These are phyloP conservation scores for Diplocarpon mali DNA, from an alignment of 2,329 filamentous ascomycete genomes.

Conservation along the genomic window DNA sequence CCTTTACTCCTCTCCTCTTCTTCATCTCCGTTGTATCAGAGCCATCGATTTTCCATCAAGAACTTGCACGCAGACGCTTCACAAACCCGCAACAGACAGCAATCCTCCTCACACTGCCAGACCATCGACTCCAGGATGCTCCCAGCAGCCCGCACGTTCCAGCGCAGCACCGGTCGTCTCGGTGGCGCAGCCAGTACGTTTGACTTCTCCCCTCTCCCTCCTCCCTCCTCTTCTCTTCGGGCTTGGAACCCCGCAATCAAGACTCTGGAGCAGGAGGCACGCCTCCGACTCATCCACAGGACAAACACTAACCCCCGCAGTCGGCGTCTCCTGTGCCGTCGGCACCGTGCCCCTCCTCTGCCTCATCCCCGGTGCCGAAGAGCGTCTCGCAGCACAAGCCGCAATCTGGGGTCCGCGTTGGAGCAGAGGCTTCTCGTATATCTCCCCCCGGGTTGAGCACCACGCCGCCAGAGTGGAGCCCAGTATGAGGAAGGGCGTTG, in stretches of 20 bases:
- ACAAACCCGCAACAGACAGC: too few species aligned
- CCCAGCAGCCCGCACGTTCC: slow-evolving; percentile 3
- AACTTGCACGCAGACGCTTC: too few species aligned
- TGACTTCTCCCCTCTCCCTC: too few species aligned
- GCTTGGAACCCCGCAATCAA: too few species aligned
- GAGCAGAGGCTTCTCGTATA: slow-evolving; percentile 12
- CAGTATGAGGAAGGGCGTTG: slow-evolving; percentile 9
- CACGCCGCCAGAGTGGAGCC: slow-evolving; percentile 13
- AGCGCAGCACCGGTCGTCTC: slow-evolving; percentile 4
- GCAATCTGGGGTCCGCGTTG: slow-evolving; percentile 20
- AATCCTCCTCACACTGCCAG: neutral
- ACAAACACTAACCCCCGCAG: too few species aligned
- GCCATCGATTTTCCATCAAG: too few species aligned
- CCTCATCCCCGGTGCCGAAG: slow-evolving; percentile 17
- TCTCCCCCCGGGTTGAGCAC: slow-evolving; percentile 7
- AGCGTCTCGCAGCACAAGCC: slow-evolving; percentile 16
- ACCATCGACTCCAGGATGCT: neutral
- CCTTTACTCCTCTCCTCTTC: too few species aligned
- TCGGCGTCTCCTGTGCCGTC: slow-evolving; percentile 12
- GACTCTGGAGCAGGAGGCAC: too few species aligned
- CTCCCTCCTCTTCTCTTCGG: too few species aligned
- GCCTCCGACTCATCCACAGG: too few species aligned
- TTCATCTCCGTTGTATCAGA: too few species aligned
- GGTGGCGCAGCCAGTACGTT: slow-evolving; percentile 1
- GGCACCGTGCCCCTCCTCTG: slow-evolving; percentile 16